Conservation (phyloP, 352 stramenopile genomes). For the Aphanomyces astaci region DNA sequence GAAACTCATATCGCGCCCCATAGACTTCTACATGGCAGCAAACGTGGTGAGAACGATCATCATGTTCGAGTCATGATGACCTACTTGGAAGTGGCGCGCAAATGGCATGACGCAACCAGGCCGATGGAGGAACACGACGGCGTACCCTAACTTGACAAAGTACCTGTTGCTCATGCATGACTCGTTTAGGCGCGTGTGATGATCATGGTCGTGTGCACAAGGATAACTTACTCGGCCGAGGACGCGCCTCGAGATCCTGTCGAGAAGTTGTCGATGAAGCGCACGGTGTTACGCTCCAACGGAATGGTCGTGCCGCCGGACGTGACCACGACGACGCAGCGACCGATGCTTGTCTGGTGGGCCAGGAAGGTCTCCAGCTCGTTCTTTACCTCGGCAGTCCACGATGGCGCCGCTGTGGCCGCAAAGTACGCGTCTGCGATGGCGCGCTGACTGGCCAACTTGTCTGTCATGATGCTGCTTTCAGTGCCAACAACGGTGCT, state of each 20-base stretch:
- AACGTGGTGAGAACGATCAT: neutral
- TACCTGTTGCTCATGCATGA: no score
- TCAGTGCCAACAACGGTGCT: no score
- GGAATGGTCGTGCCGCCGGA: conserved; percentile 93
- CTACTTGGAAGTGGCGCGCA: conserved; percentile 52
- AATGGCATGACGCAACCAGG: conserved; percentile 82
- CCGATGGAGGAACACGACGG: conserved; percentile 94
- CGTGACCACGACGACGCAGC: conserved; percentile 89
- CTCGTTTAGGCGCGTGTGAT: no score
- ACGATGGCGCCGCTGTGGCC: conserved; percentile 36
- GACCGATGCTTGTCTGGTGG: conserved; percentile 50
- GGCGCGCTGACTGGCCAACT: neutral
- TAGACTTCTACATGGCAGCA: conserved; percentile 30
- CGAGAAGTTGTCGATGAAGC: conserved; percentile 97
- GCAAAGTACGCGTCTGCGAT: conserved; percentile 39
- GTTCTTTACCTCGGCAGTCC: conserved; percentile 31
- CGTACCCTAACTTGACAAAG: conserved; percentile 91
- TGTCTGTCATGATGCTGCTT: neutral
- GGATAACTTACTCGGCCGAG: conserved; percentile 45
- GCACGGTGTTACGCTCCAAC: conserved; percentile 92
- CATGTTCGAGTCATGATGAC: no score
- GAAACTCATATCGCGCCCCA: conserved; percentile 51
- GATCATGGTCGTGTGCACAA: conserved; percentile 7
- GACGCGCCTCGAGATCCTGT: conserved; percentile 87
- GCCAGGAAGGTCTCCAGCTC: conserved; percentile 54